Evolutionary conservation across 805 yeast genomes (phyloP), one percentile per base, ranked within the genome.

Genomic region (Torulaspora indica): DNA sequence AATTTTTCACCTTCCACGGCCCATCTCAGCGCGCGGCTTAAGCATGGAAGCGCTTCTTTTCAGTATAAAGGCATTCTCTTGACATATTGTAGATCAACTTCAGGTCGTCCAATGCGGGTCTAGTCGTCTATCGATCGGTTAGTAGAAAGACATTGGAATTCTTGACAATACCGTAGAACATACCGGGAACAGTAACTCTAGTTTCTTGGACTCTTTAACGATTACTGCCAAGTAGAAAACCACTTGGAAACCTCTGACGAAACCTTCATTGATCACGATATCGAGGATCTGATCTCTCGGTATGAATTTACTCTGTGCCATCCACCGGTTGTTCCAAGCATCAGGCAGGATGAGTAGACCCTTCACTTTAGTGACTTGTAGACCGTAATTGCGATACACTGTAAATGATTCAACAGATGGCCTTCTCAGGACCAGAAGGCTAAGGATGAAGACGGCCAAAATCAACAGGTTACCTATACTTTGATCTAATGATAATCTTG

Each of bases 241-340:
- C 8, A 84, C 87, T 49, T 80, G 81, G 49, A 79, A 75, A 5
- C 82, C 82, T 43, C 71, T 71, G 35, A 46, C 45, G 58, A 86
- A 85, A 0, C 85, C 90, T 61, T 86, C 95, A 57, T 84, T 84
- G 20, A 86, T 79, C 0, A 83, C 76, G 8, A 85, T 61, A 59
- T 85, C 91, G 3, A 76, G 72, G 40, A 85, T 72, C 35, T 69
- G 69, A 36, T 73, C 75, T 30, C 71, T 63, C 0, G 89, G 82
- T 8, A 82, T 72, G 58, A 85, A 82, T 22, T 65, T 46, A 12
- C 40, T 37, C 17, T 43, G 37, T 14, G 29, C 37, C 5, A 56
- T 44, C 23, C 52, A 36, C 3, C 33, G 30, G 2, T 40, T 15
- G 35, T 60, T 58, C 33, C 49, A 23, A 1, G n/a, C 5, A 2